phyloP scores from a whole-genome alignment of 192 early-diverging fungal species.

The Gaertneriomyces sp. region DNA sequence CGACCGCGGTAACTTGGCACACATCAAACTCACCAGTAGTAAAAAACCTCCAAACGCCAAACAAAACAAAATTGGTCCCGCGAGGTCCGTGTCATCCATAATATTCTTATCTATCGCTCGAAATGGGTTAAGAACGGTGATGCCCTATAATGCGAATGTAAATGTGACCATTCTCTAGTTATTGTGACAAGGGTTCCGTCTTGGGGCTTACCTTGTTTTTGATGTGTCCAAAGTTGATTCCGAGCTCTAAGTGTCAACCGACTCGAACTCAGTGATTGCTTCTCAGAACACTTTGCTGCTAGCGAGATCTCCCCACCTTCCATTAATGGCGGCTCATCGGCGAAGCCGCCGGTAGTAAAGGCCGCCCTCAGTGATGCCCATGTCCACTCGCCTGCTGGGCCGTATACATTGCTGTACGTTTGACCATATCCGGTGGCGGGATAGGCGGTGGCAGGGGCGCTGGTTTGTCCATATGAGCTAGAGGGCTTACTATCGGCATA shows the following conservation, averaged over 20 bases:
- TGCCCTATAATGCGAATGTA: conserved; percentile 39
- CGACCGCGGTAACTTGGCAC: not conserved
- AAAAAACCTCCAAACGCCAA: conserved; percentile 87
- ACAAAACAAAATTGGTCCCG: conserved; percentile 89
- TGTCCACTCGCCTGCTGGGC: conserved; percentile 15
- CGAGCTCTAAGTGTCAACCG: conserved; percentile 63
- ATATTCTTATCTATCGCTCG: conserved; percentile 60
- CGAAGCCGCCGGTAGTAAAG: conserved; percentile 88
- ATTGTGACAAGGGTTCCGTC: not conserved
- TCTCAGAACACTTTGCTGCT: too few species aligned
- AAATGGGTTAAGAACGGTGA: conserved; percentile 84
- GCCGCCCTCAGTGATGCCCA: conserved; percentile 58
- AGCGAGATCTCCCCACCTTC: conserved; percentile 53
- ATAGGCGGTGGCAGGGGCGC: not conserved
- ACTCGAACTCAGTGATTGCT: too few species aligned
- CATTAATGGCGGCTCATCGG: conserved; percentile 88
- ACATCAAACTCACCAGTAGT: conserved; percentile 57
- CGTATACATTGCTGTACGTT: conserved; percentile 1
- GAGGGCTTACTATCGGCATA: conserved; percentile 12
- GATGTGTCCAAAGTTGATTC: conserved; percentile 92
- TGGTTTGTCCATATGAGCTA: not conserved
- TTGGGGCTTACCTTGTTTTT: conserved; percentile 60
- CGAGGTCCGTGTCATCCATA: conserved; percentile 95
- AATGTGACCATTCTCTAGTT: not conserved
- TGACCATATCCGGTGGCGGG: not conserved